Evolutionary conservation across 805 yeast genomes (phyloP), one percentile per base, ranked within the genome.

Genomic region (Cephaloascus albidus): DNA sequence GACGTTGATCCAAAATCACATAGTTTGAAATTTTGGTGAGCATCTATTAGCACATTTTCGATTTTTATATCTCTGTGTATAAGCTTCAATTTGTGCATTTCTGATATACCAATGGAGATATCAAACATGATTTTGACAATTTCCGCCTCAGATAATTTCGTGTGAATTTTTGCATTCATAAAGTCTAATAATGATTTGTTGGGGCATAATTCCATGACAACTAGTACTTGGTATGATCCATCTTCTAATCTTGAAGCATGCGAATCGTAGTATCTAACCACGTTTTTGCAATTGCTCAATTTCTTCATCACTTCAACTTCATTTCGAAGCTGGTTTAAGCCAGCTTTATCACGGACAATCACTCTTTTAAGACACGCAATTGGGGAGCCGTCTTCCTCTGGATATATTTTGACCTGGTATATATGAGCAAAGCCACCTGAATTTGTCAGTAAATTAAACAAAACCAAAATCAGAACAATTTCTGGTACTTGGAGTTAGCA

Each of bases 1-100:
- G 82, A 80, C 0, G 88, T 83, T 2, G 88, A 81, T 3, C 95
- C 95, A 61, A 85, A 85, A 60, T 85, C 95, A 60, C 90, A 82
- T 19, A 85, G 58, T 57, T 85, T 85, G 55, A 68, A 85, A 20
- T 68, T 69, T 2, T 79, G 74, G 36, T 70, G 62, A 2, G 61
- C 70, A 19, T 81, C 76, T 6, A 85, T 67, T 46, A 85, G 62
- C 4, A 85, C 88, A 52, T 85, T 85, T 58, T 85, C 95, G 47
- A 85, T 85, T 56, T 85, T 85, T 45, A 85, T 80, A 58, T 85
- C 95, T 45, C 93, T 63, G 55, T 85, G 95, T 19, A 85, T 64
- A 44, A 85, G 63, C 20, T 60, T 55, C 18, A 10, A 10, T 31
- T 51, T 55, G 57, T 85, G 95, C 75, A 85, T 82, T 60, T 78